Percentiles rank a stretch among this genome's conserved stretches.
These are phyloP conservation scores for Cercospora janseana DNA, from an alignment of 2,329 filamentous ascomycete genomes.

Conservation along the genomic window DNA sequence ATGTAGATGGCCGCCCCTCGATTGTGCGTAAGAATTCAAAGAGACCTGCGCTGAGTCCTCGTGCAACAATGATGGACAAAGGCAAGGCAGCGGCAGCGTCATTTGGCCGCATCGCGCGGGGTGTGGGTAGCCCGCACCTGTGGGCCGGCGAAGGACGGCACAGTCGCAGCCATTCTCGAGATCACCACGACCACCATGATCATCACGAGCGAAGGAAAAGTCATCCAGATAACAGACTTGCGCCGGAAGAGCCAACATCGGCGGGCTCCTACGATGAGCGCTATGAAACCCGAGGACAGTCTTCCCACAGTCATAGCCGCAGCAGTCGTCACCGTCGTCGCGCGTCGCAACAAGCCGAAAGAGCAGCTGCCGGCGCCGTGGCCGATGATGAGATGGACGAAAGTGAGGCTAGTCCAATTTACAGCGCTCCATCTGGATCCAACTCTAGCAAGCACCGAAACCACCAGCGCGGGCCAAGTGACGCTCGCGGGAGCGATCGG, in stretches of 20 bases:
- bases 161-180: conserved; percentile 31
- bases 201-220: conserved; percentile 25
- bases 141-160: conserved; percentile 35
- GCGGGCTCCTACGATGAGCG: conserved; percentile 21
- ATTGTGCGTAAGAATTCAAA: conserved; percentile 43
- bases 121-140: conserved; percentile 39
- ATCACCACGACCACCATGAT: conserved; percentile 27
- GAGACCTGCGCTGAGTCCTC: conserved; percentile 34
- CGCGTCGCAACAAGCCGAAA: conserved; percentile 20
- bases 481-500: conserved; percentile 18
- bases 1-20: conserved; percentile 44
- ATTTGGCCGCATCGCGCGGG: conserved; percentile 38
- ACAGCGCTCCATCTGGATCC: conserved; percentile 24
- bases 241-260: conserved; percentile 24
- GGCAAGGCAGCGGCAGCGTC: conserved; percentile 39
- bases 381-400: conserved; percentile 24
- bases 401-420: conserved; percentile 19
- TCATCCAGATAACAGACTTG: conserved; percentile 29
- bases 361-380: conserved; percentile 16
- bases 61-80: conserved; percentile 37
- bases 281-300: conserved; percentile 15
- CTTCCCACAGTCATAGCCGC: conserved; percentile 19
- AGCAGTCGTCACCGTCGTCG: conserved; percentile 21
- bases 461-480: conserved; percentile 17
- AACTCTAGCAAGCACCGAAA: conserved; percentile 22